These are phyloP conservation scores for Triadica sebifera DNA, from an alignment of 345 rosid genomes.

Conservation along the genomic window DNA sequence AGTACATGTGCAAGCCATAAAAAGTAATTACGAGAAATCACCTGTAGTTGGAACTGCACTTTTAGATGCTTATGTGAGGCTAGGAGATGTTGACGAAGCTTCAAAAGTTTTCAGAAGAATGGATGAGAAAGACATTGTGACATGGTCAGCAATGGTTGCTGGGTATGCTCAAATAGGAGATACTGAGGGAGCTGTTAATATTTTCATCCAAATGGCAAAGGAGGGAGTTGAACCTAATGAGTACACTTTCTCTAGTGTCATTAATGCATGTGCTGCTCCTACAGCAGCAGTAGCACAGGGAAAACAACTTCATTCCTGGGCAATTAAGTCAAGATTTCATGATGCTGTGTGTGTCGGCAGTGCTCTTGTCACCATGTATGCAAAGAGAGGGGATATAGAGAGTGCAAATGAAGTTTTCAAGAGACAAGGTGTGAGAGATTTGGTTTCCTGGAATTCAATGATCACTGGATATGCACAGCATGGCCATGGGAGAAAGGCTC, in stretches of 20 bases:
- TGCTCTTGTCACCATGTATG: slow-evolving; percentile 81
- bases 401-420: slow-evolving; percentile 63
- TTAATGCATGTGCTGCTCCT: slow-evolving; percentile 70
- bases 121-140: slow-evolving; percentile 68
- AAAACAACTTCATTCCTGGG: slow-evolving; percentile 71
- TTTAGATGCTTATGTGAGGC: slow-evolving; percentile 71
- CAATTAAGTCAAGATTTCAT: slow-evolving; percentile 58
- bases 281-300: slow-evolving; percentile 72
- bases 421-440: slow-evolving; percentile 69
- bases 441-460: slow-evolving; percentile 74
- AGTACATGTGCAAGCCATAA: slow-evolving; percentile 69
- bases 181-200: slow-evolving; percentile 57
- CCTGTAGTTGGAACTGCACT: slow-evolving; percentile 80
- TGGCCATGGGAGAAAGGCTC: slow-evolving; percentile 66
- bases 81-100: slow-evolving; percentile 56
- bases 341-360: slow-evolving; percentile 67
- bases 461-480: slow-evolving; percentile 83
- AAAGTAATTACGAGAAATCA: slow-evolving; percentile 53
- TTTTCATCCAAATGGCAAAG: slow-evolving; percentile 47
- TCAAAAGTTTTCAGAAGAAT: slow-evolving; percentile 50
- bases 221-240: slow-evolving; percentile 64
- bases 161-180: slow-evolving; percentile 75
- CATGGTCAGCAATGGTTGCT: slow-evolving; percentile 91
- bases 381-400: slow-evolving; percentile 79
- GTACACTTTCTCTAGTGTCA: slow-evolving; percentile 71